These are phyloP conservation scores for Agaricus bisporus DNA, from an alignment of 768 basidiomycete genomes.

Conservation along the genomic window DNA sequence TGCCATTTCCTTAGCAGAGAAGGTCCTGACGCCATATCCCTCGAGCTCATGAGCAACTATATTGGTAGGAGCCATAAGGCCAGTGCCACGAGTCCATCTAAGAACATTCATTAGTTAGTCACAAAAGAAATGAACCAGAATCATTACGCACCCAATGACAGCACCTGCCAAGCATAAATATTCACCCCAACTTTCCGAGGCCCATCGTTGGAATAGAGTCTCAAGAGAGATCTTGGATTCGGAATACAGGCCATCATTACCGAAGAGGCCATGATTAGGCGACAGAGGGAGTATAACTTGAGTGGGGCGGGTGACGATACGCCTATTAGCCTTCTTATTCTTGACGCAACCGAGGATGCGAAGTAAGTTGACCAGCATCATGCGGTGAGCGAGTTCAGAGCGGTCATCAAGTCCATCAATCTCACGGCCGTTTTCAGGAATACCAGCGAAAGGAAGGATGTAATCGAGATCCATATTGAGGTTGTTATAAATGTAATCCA, in stretches of 20 bases:
- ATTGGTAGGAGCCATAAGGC: conserved; percentile 93
- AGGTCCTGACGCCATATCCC: conserved; percentile 89
- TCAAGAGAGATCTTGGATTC: conserved; percentile 98
- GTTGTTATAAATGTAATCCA: conserved; percentile 96
- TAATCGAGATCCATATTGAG: conserved; percentile 97
- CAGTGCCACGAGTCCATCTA: conserved; percentile 97
- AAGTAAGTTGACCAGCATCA: conserved; percentile 97
- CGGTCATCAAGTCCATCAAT: conserved; percentile 96
- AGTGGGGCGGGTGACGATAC: conserved; percentile 96
- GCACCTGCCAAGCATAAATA: conserved; percentile 97
- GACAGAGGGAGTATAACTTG: conserved; percentile 98
- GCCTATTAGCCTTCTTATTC: conserved; percentile 93
- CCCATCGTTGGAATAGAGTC: conserved; percentile 98
- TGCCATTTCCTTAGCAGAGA: conserved; percentile 99
- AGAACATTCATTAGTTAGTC: conserved; percentile 8
- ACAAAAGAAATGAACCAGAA: neutral
- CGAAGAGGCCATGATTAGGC: conserved; percentile 97
- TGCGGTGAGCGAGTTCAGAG: conserved; percentile 95
- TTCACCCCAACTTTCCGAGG: conserved; percentile 97
- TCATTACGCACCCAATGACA: conserved; percentile 78
- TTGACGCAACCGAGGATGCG: conserved; percentile 97
- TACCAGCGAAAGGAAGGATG: conserved; percentile 96
- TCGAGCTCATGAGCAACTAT: conserved; percentile 93
- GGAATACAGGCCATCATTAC: conserved; percentile 95
- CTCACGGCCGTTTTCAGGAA: conserved; percentile 98